phyloP scores from a whole-genome alignment of 2,329 filamentous ascomycete genomes.

The Phaeosphaeriaceae sp. region DNA sequence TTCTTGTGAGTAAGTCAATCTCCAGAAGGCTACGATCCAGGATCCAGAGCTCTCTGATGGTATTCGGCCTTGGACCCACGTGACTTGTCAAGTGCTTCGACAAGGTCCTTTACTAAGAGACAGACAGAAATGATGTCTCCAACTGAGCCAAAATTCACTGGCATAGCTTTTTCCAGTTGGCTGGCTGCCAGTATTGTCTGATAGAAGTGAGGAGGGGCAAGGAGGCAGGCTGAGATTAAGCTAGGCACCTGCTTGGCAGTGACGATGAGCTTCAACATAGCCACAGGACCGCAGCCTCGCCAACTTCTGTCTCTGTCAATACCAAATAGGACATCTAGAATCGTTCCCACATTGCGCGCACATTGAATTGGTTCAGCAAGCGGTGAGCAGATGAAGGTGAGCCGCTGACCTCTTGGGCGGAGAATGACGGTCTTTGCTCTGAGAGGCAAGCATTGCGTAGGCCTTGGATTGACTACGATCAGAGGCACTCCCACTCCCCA shows the following conservation, averaged over 20 bases:
- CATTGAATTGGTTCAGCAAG: too few species aligned
- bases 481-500: too few species aligned
- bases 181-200: not conserved
- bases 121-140: conserved; percentile 38
- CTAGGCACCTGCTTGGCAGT: not conserved
- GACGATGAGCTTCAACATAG: not conserved
- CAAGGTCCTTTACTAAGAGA: conserved; percentile 36
- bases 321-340: too few species aligned
- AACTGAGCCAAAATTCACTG: conserved; percentile 38
- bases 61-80: conserved; percentile 41
- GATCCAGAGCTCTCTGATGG: conserved; percentile 34
- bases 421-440: too few species aligned
- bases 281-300: too few species aligned
- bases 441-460: too few species aligned
- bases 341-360: too few species aligned
- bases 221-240: not conserved
- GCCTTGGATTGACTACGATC: too few species aligned
- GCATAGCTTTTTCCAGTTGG: conserved; percentile 7
- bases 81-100: conserved; percentile 35
- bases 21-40: conserved; percentile 22
- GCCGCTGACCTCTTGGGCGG: too few species aligned
- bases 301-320: too few species aligned
- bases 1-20: conserved; percentile 19
- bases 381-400: too few species aligned
- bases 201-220: not conserved